Base-by-base conservation (phyloP, 345 rosid species). In the Linum usitatissimum region DNA sequence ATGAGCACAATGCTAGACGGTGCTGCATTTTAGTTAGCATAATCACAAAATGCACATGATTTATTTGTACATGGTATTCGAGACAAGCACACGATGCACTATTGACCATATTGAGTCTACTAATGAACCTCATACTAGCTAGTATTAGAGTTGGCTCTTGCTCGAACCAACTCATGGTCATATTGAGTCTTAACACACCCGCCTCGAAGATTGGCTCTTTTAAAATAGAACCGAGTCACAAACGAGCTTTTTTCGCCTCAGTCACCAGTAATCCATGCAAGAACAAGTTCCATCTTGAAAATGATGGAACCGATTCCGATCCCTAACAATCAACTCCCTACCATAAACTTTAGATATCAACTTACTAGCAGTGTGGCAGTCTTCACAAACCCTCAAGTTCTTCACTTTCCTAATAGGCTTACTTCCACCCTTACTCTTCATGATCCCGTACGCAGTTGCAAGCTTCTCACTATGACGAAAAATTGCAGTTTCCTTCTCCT, bases 401-500 rank as follows among this genome's bases (percentile, higher is more conserved):
- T 88, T 86, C 76, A 81, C 88, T 64, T 80, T 83, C 65, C 84
- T 80, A 30, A 88, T 81, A 0, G 71, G 60, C 3, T 70, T 54
- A 6, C 53, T 63, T 9, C 15, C 10, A 17, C 75, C 64, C 49
- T 65, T 67, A 0, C 75, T 84, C 64, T 68, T 86, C 82, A 82
- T 72, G 54, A 86, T 78, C 72, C 85, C 86, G 56, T 57, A 88
- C 15, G 88, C 88, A 49, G 82, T 82, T 0, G 96, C 92, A 17
- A 82, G 88, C 76, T 88, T 86, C 76, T 88, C 92, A 3, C 96
- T 86, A 39, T 88, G 96, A 80, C 65, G 70, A 57, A 79, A 79
- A 59, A 86, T 23, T 6, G 73, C 65, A 6, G 65, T 81, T 66
- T 86, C 88, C 56, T 88, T 88, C 69, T 88, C 96, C 53, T 88